phyloP scores from a whole-genome alignment of 257 asterid genomes.

The Solanum phureja region DNA sequence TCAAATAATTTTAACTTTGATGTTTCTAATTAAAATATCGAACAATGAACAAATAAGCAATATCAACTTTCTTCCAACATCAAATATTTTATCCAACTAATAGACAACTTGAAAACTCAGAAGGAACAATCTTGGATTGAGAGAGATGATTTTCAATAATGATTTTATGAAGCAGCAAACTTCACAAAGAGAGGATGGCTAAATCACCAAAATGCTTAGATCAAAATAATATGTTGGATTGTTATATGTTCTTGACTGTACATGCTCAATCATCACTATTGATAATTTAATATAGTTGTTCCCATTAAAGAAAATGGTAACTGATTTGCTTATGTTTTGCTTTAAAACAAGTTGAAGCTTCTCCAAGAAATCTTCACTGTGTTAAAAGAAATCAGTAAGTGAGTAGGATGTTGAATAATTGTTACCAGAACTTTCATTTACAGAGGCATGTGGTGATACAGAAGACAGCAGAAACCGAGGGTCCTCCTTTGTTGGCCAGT shows the following conservation, averaged over 20 bases:
- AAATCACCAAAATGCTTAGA: neutral
- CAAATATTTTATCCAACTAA: neutral
- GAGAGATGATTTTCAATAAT: neutral
- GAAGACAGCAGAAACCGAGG: constrained; percentile 77
- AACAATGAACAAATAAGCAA: neutral
- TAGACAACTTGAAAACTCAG: neutral
- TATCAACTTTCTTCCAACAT: neutral
- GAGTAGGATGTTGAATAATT: neutral
- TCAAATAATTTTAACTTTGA: neutral
- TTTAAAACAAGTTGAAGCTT: neutral
- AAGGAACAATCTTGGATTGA: neutral
- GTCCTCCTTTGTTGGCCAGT: constrained; percentile 79
- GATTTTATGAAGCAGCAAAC: neutral
- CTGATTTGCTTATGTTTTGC: neutral
- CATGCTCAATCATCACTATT: neutral
- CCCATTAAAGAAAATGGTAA: neutral
- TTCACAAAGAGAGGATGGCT: neutral
- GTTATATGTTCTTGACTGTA: neutral
- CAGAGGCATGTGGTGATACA: constrained; percentile 60
- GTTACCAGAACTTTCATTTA: constrained; percentile 38
- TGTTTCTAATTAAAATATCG: neutral
- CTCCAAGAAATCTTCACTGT: neutral
- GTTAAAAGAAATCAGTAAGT: neutral
- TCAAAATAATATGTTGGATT: neutral
- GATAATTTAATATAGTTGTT: neutral